Evolutionary conservation across 108 stramenopile genomes (phyloP).

Genomic region (Skeletonema tropicum): DNA sequence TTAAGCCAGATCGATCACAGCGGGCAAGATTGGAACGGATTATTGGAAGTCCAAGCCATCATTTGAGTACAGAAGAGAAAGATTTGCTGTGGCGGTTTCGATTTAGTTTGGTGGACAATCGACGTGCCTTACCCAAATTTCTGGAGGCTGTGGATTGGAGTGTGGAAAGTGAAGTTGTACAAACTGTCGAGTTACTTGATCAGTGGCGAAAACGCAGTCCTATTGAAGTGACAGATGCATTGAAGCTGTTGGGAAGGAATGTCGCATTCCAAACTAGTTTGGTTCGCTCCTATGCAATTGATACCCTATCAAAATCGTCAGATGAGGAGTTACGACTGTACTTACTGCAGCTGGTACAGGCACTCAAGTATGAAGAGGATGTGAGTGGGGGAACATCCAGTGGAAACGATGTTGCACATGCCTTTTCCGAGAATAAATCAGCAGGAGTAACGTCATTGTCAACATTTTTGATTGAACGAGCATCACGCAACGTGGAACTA

Average conservation of each 20-base stretch:
- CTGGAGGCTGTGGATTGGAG: constrained; percentile 96
- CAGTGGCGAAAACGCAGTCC: constrained; percentile 94
- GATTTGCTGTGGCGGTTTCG: constrained; percentile 97
- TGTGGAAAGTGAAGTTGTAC: constrained; percentile 91
- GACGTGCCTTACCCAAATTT: constrained; percentile 94
- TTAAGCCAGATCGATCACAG: constrained; percentile 93
- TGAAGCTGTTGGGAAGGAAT: constrained; percentile 95
- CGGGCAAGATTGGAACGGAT: constrained; percentile 80
- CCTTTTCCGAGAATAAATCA: not conserved
- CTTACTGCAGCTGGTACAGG: constrained; percentile 97
- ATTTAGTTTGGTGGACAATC: constrained; percentile 94
- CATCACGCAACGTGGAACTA: constrained; percentile 84
- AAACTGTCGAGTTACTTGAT: constrained; percentile 92
- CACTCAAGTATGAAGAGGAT: constrained; percentile 92
- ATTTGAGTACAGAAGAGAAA: constrained; percentile 87
- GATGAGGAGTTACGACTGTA: constrained; percentile 95
- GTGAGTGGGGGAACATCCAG: constrained; percentile 38
- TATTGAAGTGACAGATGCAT: constrained; percentile 95
- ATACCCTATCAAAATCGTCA: constrained; percentile 85
- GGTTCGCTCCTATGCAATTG: constrained; percentile 95
- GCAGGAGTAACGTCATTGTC: constrained; percentile 75
- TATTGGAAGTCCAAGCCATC: constrained; percentile 83
- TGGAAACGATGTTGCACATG: constrained; percentile 21
- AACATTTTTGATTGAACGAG: constrained; percentile 90
- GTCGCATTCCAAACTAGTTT: constrained; percentile 88